Base-by-base conservation (phyloP, 768 basidiomycete species). In the Trametes gibbosa region DNA sequence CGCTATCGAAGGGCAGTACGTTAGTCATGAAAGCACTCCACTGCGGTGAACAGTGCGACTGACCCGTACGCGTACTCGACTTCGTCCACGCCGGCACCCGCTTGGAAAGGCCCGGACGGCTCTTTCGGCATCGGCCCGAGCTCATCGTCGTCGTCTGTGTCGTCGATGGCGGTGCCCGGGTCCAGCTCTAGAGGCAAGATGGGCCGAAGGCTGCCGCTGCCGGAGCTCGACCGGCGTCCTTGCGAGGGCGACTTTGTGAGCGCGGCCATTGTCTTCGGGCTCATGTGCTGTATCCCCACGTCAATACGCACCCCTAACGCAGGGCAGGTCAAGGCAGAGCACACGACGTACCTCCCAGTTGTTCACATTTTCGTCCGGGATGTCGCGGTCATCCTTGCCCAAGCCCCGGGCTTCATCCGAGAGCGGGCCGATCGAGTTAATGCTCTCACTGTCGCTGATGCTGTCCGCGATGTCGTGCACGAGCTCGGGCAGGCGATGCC, bases 371-470 rank as follows among this genome's bases (percentile, higher is more conserved):
- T 91, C 89, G 69, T 93, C 87, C 24, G 81, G 75, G 35, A 74
- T 73, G 60, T 86, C 87, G 41, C 80, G 78, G 49, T 87, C 85
- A 57, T 86, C 85, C 56, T 83, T 77, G 43, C 80, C 80, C 13
- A 79, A 68, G 64, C 86, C 83, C 58, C 90, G 79, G 56, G 84
- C 76, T 62, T 90, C 92, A 65, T 93, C 87, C 29, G 89, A 88
- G 52, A 98, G 77, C 68, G 98, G 91, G 53, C 90, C 90, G 58
- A 98, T 94, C 19, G 89, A 86, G 17, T 82, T 92, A 21, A 95
- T 90, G 66, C 92, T 97, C 74, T 98, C 97, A 65, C 87, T 92
- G 70, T 98, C 96, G 69, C 92, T 94, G 62, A 97, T 94, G 21
- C 85, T 84, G 67, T 97, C 95, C 29, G 87, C 84, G 64, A 94